Conservation (phyloP, 805 yeast genomes). For the Candida morakotiae region DNA sequence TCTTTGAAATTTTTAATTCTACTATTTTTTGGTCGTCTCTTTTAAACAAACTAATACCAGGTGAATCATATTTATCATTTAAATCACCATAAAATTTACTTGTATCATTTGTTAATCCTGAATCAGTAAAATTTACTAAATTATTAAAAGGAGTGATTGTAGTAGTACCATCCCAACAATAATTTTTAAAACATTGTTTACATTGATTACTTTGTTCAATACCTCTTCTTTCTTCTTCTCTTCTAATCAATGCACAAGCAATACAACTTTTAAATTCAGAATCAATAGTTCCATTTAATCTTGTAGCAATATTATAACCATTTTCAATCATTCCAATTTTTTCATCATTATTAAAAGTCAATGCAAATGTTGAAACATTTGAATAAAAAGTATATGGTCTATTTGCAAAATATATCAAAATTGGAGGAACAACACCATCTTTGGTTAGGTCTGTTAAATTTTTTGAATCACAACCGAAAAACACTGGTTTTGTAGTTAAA, state of each 20-base stretch:
- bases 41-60: background rate
- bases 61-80: background rate
- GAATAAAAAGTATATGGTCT: slow-evolving; percentile 59
- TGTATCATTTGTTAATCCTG: slow-evolving; percentile 25
- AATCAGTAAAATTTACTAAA: slow-evolving; percentile 24
- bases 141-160: slow-evolving; percentile 11
- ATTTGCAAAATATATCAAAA: slow-evolving; percentile 74
- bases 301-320: slow-evolving; percentile 68
- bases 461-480: slow-evolving; percentile 75
- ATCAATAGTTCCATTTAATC: slow-evolving; percentile 64
- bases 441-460: slow-evolving; percentile 52
- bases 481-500: slow-evolving; percentile 65
- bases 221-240: slow-evolving; percentile 69
- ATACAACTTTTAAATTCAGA: slow-evolving; percentile 68
- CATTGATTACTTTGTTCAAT: slow-evolving; percentile 66
- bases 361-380: slow-evolving; percentile 69
- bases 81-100: slow-evolving; percentile 7
- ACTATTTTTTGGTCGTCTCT: background rate
- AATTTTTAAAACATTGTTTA: slow-evolving; percentile 59
- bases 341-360: slow-evolving; percentile 57
- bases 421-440: slow-evolving; percentile 54
- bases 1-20: too few species aligned
- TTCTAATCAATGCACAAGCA: slow-evolving; percentile 77
- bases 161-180: slow-evolving; percentile 69
- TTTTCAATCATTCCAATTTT: slow-evolving; percentile 59